A percentile compares a stretch with the other conserved stretches of the same genome.
These are phyloP conservation scores for Trypanosoma caninum DNA, from an alignment of 208 protist species.

Conservation along the genomic window DNA sequence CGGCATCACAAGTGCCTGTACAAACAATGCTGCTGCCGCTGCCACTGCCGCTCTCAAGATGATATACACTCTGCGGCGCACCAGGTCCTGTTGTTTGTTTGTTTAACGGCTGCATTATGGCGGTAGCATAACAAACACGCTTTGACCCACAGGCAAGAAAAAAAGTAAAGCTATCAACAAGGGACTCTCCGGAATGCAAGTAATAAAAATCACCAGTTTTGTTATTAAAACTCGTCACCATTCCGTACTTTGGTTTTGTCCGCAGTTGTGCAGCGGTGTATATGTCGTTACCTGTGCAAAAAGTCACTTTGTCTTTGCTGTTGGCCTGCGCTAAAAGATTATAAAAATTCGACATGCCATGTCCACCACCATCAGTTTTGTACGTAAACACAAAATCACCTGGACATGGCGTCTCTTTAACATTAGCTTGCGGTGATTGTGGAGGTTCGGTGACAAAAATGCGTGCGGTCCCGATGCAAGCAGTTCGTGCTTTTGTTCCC, in stretches of 20 bases:
- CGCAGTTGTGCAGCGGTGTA: conserved; percentile 13
- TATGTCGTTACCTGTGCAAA: conserved; percentile 11
- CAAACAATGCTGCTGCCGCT: conserved; percentile 76
- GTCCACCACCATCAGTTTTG: not conserved
- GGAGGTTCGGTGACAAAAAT: conserved; percentile 19
- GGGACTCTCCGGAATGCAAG: conserved; percentile 26
- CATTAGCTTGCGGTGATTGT: not conserved
- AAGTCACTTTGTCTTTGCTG: conserved; percentile 1
- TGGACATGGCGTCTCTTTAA: conserved; percentile 2
- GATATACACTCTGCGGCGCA: conserved; percentile 34
- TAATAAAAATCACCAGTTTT: conserved; percentile 49
- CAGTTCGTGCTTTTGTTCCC: not conserved
- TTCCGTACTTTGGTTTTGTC: conserved; percentile 5
- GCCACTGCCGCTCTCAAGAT: no score
- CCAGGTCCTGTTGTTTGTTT: not conserved
- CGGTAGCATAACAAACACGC: conserved; percentile 29
- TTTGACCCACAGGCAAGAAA: conserved; percentile 37
- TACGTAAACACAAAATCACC: conserved; percentile 19
- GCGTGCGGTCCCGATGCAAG: conserved; percentile 21
- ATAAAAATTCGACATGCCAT: not conserved
- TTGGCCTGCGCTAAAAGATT: conserved; percentile 9
- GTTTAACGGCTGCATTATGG: conserved; percentile 25
- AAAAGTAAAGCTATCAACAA: conserved; percentile 63
- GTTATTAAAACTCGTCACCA: conserved; percentile 14
- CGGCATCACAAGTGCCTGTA: conserved; percentile 70